Conservation (phyloP, 2,329 filamentous ascomycete species). For the Phaeosphaeria sp. region DNA sequence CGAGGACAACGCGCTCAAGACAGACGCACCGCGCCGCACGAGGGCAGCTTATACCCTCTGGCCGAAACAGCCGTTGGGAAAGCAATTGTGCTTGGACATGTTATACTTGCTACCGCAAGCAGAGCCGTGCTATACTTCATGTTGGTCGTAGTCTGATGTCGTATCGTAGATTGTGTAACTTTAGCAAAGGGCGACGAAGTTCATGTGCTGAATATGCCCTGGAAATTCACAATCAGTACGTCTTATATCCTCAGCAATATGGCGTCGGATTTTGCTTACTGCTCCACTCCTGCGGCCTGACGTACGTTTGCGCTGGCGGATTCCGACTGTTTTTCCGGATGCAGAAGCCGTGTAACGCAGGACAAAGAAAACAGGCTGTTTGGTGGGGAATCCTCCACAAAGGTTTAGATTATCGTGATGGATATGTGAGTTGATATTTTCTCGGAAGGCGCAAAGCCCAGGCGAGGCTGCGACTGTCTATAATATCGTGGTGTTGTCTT, state of each 20-base stretch:
- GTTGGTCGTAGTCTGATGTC: neutral
- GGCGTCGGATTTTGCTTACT: slow-evolving; percentile 12
- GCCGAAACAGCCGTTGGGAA: neutral
- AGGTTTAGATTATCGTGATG: neutral
- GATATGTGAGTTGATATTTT: neutral
- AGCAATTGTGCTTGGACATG: slow-evolving; percentile 50
- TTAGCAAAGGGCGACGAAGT: neutral
- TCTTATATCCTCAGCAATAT: slow-evolving; percentile 8
- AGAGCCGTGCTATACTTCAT: slow-evolving; percentile 16
- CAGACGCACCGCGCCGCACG: slow-evolving; percentile 22
- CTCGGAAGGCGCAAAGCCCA: neutral
- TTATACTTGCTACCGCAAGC: slow-evolving; percentile 2
- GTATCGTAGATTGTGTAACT: slow-evolving; percentile 3
- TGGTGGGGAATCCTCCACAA: neutral
- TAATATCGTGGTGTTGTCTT: neutral
- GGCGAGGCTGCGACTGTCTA: neutral
- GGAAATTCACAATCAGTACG: neutral
- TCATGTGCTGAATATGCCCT: neutral
- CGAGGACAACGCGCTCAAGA: too few relatives aligned
- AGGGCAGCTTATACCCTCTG: slow-evolving; percentile 53
- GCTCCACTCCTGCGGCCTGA: slow-evolving; percentile 15
- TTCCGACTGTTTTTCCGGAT: slow-evolving; percentile 13
- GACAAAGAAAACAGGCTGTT: slow-evolving; percentile 20
- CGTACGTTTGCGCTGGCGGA: slow-evolving; percentile 18
- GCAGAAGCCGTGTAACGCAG: slow-evolving; percentile 18